These are phyloP conservation scores for Colletotrichum agaves DNA, from an alignment of 2,329 filamentous ascomycete genomes.

Conservation along the genomic window DNA sequence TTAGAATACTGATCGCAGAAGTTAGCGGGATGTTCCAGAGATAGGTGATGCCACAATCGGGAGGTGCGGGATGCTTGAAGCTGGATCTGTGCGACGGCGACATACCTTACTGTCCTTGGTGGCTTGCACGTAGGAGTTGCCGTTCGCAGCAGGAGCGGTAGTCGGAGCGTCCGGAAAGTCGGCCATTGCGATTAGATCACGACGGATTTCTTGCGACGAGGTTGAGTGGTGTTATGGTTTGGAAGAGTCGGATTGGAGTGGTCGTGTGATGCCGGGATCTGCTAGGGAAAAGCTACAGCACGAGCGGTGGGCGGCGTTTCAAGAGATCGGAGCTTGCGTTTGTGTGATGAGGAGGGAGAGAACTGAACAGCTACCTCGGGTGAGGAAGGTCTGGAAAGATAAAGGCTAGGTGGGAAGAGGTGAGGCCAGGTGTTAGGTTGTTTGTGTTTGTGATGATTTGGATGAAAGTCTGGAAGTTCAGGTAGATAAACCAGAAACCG, in stretches of 20 bases:
- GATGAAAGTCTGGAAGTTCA: conserved; percentile 18
- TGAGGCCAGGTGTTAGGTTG: conserved; percentile 28
- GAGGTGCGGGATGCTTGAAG: conserved; percentile 12
- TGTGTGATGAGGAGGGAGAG: conserved; percentile 1
- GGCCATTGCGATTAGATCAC: conserved; percentile 50
- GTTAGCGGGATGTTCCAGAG: conserved; percentile 45
- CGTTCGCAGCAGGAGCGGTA: conserved; percentile 55
- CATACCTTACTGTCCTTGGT: conserved; percentile 66
- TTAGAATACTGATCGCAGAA: conserved; percentile 47
- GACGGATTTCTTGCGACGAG: conserved; percentile 39
- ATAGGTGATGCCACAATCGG: conserved; percentile 27
- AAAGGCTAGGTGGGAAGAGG: conserved; percentile 9
- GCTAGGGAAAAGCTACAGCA: conserved; percentile 25
- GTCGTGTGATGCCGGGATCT: conserved; percentile 34
- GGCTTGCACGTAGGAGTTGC: conserved; percentile 56
- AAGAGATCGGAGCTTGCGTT: conserved; percentile 27
- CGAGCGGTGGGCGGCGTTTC: conserved; percentile 20
- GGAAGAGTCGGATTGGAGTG: conserved; percentile 7
- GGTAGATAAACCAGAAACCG: conserved; percentile 30
- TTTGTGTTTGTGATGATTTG: conserved; percentile 19
- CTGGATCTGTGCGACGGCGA: conserved; percentile 38
- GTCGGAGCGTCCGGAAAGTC: conserved; percentile 49
- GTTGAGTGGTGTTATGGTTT: conserved; percentile 30
- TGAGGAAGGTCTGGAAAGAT: conserved; percentile 10
- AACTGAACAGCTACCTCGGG: not conserved